Evolutionary conservation across 805 yeast genomes (phyloP).

Genomic region (Wickerhamomyces hampshirensis): DNA sequence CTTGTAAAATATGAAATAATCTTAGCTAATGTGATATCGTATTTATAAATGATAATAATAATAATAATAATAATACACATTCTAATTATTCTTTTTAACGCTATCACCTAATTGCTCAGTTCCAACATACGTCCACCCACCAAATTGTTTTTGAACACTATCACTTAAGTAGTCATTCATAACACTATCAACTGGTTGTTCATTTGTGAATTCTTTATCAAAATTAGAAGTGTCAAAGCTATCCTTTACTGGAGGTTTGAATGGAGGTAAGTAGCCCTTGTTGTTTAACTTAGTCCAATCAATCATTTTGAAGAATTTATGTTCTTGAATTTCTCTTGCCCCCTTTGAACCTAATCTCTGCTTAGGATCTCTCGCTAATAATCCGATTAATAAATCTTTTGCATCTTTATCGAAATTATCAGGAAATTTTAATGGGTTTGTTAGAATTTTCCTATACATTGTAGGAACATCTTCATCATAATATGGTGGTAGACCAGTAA

Average conservation of each 20-base stretch:
- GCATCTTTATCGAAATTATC: slow-evolving; percentile 83
- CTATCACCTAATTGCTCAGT: slow-evolving; percentile 41
- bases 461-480: slow-evolving; percentile 90
- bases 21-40: too few species aligned
- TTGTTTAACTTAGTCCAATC: slow-evolving; percentile 81
- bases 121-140: slow-evolving; percentile 97
- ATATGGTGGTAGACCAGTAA: slow-evolving; percentile 95
- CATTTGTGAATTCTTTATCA: slow-evolving; percentile 87
- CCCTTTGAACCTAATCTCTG: slow-evolving; percentile 75
- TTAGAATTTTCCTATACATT: slow-evolving; percentile 91
- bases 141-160: slow-evolving; percentile 95
- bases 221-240: slow-evolving; percentile 90
- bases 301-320: slow-evolving; percentile 80
- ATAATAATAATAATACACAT: too few species aligned
- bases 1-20: too few species aligned
- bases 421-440: slow-evolving; percentile 87
- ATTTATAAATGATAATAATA: too few species aligned
- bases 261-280: slow-evolving; percentile 93
- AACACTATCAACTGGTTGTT: slow-evolving; percentile 91
- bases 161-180: slow-evolving; percentile 90
- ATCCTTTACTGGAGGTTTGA: slow-evolving; percentile 83
- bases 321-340: slow-evolving; percentile 77
- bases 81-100: slow-evolving; percentile 4
- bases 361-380: slow-evolving; percentile 81
- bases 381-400: slow-evolving; percentile 65